These are phyloP conservation scores for Aegilops speltoides DNA, from an alignment of 176 grass and related monocot species.

Conservation along the genomic window DNA sequence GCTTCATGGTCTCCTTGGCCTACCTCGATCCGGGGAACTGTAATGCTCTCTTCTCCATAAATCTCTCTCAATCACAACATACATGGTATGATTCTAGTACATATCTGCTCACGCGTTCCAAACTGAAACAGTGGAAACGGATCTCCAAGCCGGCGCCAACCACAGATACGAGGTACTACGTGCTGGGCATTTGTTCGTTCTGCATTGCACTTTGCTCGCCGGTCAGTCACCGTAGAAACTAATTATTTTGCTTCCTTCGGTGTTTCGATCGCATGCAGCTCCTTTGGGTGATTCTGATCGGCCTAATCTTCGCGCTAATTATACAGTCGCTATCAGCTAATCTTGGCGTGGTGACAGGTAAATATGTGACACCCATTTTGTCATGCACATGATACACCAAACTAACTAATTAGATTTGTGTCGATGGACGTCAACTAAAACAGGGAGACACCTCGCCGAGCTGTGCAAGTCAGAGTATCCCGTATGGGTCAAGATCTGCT, in stretches of 20 bases:
- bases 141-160: conserved; percentile 82
- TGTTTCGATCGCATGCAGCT: conserved; percentile 44
- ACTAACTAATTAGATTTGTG: background rate
- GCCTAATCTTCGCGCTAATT: conserved; percentile 70
- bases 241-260: background rate
- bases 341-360: conserved; percentile 88
- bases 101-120: background rate
- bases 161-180: conserved; percentile 80
- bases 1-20: conserved; percentile 80
- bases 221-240: background rate
- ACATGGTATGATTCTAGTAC: background rate
- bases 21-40: conserved; percentile 89
- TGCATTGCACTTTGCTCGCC: background rate
- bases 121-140: conserved; percentile 67
- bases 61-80: background rate
- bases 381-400: background rate
- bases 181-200: background rate
- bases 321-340: conserved; percentile 88
- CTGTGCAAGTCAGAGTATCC: conserved; percentile 82
- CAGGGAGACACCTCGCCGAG: conserved; percentile 76
- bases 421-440: background rate
- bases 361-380: background rate
- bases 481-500: conserved; percentile 49
- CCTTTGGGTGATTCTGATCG: conserved; percentile 79
- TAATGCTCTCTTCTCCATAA: conserved; percentile 28